A percentile compares a stretch with the other conserved stretches of the same genome.
Conservation (phyloP, 2,329 filamentous ascomycete genomes). For the Metarhizium guizhouense region DNA sequence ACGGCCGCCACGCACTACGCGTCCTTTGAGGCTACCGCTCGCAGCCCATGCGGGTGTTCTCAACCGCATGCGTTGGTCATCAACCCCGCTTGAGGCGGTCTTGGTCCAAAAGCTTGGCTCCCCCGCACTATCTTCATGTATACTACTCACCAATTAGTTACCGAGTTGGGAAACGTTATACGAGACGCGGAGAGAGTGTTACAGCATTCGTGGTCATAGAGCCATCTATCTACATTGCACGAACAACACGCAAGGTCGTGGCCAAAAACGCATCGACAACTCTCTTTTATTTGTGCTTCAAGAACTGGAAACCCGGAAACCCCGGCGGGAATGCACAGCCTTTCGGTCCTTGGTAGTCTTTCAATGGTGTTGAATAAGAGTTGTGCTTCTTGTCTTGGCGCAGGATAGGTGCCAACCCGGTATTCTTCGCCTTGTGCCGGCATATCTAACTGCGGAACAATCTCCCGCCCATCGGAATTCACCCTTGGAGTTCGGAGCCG, state of each 20-base stretch:
- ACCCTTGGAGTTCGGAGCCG: background rate
- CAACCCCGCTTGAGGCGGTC: background rate
- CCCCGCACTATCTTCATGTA: background rate
- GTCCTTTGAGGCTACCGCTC: background rate
- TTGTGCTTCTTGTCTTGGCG: background rate
- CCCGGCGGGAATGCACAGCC: background rate
- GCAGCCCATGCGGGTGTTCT: too few relatives aligned
- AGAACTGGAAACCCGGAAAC: too few relatives aligned
- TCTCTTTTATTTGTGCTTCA: background rate
- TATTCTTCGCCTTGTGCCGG: constrained; percentile 8
- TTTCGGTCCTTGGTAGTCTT: background rate
- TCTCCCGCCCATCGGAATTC: background rate
- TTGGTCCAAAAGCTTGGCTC: background rate
- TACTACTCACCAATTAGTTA: background rate
- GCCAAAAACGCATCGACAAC: background rate
- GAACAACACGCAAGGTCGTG: background rate
- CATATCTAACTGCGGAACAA: constrained; percentile 1
- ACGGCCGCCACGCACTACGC: background rate
- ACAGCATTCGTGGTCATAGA: too few relatives aligned
- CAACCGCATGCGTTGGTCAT: background rate
- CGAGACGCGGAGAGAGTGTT: background rate
- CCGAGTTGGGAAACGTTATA: background rate
- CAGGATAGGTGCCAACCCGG: background rate
- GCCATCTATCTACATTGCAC: too few relatives aligned
- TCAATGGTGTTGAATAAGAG: background rate